Conservation (phyloP, 495 filamentous ascomycete species). For the Xylaria curta region DNA sequence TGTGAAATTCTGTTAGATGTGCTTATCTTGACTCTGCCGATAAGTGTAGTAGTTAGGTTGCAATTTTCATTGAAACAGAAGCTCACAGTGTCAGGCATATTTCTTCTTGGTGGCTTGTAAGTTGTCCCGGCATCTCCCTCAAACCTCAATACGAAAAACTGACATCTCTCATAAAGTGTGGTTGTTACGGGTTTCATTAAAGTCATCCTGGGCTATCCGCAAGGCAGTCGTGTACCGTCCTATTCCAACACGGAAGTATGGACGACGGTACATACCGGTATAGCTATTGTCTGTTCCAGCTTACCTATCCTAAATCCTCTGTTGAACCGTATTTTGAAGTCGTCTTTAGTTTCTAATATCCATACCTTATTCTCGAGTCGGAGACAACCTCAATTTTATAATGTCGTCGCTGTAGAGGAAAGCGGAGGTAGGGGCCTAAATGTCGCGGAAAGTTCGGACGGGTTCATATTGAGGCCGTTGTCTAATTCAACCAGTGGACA, state of each 20-base stretch:
- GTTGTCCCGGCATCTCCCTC: conserved; percentile 6
- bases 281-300: conserved; percentile 31
- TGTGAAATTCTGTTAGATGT: conserved; percentile 42
- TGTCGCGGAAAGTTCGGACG: too few relatives aligned
- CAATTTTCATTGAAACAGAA: conserved; percentile 38
- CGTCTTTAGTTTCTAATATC: neutral
- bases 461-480: too few relatives aligned
- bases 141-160: neutral
- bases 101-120: conserved; percentile 45
- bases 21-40: conserved; percentile 42
- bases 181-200: conserved; percentile 32
- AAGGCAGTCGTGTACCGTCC: conserved; percentile 22
- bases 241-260: conserved; percentile 31
- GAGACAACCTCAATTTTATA: neutral
- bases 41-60: conserved; percentile 39
- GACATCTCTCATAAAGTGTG: conserved; percentile 5
- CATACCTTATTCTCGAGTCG: neutral
- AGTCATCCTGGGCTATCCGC: conserved; percentile 26
- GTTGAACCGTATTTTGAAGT: neutral
- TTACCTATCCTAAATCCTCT: conserved; percentile 30
- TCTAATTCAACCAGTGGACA: too few relatives aligned
- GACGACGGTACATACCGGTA: conserved; percentile 31
- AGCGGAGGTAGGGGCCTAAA: too few relatives aligned
- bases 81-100: conserved; percentile 38
- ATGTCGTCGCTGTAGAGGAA: too few relatives aligned